phyloP scores from a whole-genome alignment of 768 basidiomycete species.

The Termitomyces sp. region DNA sequence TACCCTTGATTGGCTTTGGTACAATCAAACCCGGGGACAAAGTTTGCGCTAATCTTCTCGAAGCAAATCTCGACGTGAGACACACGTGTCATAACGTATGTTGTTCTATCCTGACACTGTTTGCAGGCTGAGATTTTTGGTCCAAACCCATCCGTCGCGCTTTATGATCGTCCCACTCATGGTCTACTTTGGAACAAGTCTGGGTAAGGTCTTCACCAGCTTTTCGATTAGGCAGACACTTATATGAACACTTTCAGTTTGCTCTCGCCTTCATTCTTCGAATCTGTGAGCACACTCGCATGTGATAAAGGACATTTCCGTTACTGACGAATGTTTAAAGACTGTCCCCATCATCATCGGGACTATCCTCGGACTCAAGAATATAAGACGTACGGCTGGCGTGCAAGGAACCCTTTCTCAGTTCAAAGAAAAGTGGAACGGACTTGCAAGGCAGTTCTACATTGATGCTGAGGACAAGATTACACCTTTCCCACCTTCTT shows the following conservation, averaged over 20 bases:
- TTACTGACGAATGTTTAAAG: slow-evolving; percentile 22
- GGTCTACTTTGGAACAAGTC: neutral
- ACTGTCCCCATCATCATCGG: slow-evolving; percentile 42
- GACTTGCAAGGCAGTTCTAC: slow-evolving; percentile 28
- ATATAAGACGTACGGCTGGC: slow-evolving; percentile 35
- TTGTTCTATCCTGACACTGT: neutral
- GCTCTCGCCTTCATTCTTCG: slow-evolving; percentile 37
- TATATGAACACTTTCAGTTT: slow-evolving; percentile 17
- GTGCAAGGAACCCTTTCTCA: slow-evolving; percentile 36
- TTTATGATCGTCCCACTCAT: slow-evolving; percentile 21
- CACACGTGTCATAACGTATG: neutral
- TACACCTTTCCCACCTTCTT: slow-evolving; percentile 41
- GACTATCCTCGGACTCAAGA: slow-evolving; percentile 41
- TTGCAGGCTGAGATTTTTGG: slow-evolving; percentile 23
- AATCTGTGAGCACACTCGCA: slow-evolving; percentile 26
- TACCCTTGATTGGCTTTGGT: slow-evolving; percentile 20
- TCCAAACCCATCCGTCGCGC: slow-evolving; percentile 17
- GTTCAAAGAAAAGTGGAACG: slow-evolving; percentile 34
- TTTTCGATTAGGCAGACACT: neutral
- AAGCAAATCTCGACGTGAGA: slow-evolving; percentile 41
- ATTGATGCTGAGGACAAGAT: slow-evolving; percentile 34
- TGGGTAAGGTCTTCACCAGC: neutral
- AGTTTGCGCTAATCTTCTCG: slow-evolving; percentile 33
- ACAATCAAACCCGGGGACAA: slow-evolving; percentile 27
- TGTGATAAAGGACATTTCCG: neutral